Percentiles rank a stretch among this genome's conserved stretches.
These are phyloP conservation scores for Pythium inflatum DNA, from an alignment of 352 stramenopile species.

Conservation along the genomic window DNA sequence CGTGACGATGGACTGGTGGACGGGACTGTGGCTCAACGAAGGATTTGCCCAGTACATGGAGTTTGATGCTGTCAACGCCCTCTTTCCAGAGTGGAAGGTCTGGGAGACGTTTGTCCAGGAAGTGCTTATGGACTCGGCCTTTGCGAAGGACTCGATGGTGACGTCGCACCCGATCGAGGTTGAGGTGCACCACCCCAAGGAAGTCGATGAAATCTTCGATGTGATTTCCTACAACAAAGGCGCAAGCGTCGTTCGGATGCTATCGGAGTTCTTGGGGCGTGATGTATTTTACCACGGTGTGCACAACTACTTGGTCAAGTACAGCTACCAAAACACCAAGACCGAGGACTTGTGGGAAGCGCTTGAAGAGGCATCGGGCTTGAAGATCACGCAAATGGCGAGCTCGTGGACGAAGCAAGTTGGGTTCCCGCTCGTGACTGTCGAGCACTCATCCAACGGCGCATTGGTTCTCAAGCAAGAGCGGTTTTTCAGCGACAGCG, in stretches of 20 bases:
- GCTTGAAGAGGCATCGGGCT: slow-evolving; percentile 89
- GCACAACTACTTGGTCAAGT: slow-evolving; percentile 92
- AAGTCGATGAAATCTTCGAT: slow-evolving; percentile 98
- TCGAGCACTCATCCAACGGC: slow-evolving; percentile 68
- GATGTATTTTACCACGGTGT: slow-evolving; percentile 86
- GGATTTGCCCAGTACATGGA: slow-evolving; percentile 97
- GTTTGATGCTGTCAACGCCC: slow-evolving; percentile 90
- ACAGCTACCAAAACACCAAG: slow-evolving; percentile 95
- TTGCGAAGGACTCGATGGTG: slow-evolving; percentile 93
- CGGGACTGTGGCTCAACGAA: slow-evolving; percentile 97
- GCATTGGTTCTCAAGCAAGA: slow-evolving; percentile 85
- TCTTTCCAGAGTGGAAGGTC: slow-evolving; percentile 95
- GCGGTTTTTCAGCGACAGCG: slow-evolving; percentile 93
- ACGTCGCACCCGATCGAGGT: slow-evolving; percentile 95
- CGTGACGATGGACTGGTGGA: slow-evolving; percentile 98
- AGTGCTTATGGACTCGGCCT: slow-evolving; percentile 68
- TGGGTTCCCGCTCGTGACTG: slow-evolving; percentile 92
- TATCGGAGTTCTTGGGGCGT: slow-evolving; percentile 69
- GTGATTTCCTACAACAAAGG: slow-evolving; percentile 97
- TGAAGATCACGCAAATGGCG: slow-evolving; percentile 93
- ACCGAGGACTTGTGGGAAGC: slow-evolving; percentile 96
- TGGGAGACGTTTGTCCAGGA: slow-evolving; percentile 95
- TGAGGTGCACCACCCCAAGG: slow-evolving; percentile 90
- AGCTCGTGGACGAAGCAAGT: slow-evolving; percentile 94
- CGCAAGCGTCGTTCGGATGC: slow-evolving; percentile 72